Evolutionary conservation across 2,329 filamentous ascomycete genomes (phyloP), one percentile per base, ranked within the genome.

Genomic region (Xylariomycetidae sp.): DNA sequence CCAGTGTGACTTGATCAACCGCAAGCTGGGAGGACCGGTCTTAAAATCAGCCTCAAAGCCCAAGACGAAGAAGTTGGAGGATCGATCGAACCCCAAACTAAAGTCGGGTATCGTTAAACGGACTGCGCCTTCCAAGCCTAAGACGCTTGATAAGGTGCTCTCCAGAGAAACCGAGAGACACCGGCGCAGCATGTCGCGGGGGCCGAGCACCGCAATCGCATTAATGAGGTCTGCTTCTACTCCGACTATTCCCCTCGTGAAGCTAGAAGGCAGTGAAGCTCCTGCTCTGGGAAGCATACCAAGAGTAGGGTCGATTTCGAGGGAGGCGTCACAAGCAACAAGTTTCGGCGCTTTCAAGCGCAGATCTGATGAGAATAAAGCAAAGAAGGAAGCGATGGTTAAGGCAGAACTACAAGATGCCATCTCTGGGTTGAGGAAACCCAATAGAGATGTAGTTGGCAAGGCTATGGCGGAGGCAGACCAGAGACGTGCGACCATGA

Each of bases 371-470:
- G 75, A 80, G 36, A 55, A 63, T 2, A 85, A 76, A 57, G 68
- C 74, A 19, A 77, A 67, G 48, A 84, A 77, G 55, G 82, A 82
- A 51, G 80, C 79, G 3, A 61, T 74, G 15, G 70, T 87, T 2
- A 78, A 87, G 30, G 76, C 80, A 17, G 81, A 88, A 50, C 60
- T 90, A 20, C 76, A 78, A 45, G 76, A 86, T 38, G 86, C 86
- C 7, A 89, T 92, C 31, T 75, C 74, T 5, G 74, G 80, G 8
- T 57, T 90, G 26, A 81, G 84, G 54, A 87, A 81, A 57, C 86
- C 86, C 1, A 88, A 90, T 49, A 75, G 86, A 28, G 72, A 77
- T 15, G 67, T 84, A 25, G 82, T 81, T 10, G 78, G 79, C 19
- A 80, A 79, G 48, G 72, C 77, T 23, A 68, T 85, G 36, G 77